phyloP scores from a whole-genome alignment of 805 yeast species.

The Yarrowia sp. region DNA sequence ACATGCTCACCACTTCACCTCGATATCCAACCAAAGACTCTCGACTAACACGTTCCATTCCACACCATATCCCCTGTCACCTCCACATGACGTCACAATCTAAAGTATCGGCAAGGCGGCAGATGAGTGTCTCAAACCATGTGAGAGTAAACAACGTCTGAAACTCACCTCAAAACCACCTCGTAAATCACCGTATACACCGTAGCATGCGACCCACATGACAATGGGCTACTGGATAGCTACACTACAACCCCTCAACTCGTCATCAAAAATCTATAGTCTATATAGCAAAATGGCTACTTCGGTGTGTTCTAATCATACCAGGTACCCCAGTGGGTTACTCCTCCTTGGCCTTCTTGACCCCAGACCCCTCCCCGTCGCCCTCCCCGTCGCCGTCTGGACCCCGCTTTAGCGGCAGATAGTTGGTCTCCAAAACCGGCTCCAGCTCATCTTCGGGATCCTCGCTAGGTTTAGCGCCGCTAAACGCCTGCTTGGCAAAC shows the following conservation, averaged over 20 bases:
- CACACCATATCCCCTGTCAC: not conserved
- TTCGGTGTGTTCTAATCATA: not conserved
- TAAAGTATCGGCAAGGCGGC: conserved; percentile 1
- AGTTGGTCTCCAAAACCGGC: conserved; percentile 19
- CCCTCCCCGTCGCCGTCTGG: not conserved
- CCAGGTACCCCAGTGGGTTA: not conserved
- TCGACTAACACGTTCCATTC: not conserved
- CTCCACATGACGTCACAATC: not conserved
- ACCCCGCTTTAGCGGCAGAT: conserved; percentile 1
- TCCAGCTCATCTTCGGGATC: conserved; percentile 21
- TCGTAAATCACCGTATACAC: no score
- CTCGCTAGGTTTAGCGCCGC: not conserved
- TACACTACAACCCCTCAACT: not conserved
- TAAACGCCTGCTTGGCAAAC: conserved; percentile 25
- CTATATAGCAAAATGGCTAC: conserved; percentile 15
- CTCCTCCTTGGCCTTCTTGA: conserved; percentile 25
- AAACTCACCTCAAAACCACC: no score
- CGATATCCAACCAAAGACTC: no score
- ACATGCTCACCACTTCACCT: no score
- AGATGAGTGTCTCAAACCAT: conserved; percentile 15
- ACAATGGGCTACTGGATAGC: no score
- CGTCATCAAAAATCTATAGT: not conserved
- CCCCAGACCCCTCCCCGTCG: conserved; percentile 4
- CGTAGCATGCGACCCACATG: no score
- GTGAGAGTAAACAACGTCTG: no score